Evolutionary conservation across 306 rosid genomes (phyloP).

Genomic region (Dryas octopetala): DNA sequence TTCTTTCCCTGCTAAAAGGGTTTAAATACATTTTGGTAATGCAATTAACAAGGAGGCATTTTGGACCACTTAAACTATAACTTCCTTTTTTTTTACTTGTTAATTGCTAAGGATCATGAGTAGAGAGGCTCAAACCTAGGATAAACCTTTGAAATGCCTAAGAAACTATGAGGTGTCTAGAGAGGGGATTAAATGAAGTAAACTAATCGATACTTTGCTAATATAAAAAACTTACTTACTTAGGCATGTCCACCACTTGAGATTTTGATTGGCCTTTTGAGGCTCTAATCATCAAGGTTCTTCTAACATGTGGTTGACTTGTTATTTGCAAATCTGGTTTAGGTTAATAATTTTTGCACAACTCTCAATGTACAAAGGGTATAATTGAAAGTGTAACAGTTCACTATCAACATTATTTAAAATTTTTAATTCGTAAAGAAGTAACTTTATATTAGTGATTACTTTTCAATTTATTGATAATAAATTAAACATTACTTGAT

Average conservation of each 20-base stretch:
- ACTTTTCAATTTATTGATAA: neutral
- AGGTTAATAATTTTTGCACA: neutral
- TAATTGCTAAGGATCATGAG: neutral
- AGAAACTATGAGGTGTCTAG: neutral
- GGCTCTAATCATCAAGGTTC: conserved; percentile 52
- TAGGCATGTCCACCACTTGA: conserved; percentile 44
- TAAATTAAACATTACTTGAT: neutral
- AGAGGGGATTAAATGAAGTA: neutral
- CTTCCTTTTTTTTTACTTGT: neutral
- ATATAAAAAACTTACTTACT: conserved; percentile 21
- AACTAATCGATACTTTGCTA: neutral
- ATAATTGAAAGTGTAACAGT: neutral
- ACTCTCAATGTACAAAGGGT: conserved; percentile 3
- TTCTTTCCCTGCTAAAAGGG: neutral
- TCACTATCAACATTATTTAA: no score
- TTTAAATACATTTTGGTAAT: neutral
- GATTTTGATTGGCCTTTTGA: conserved; percentile 33
- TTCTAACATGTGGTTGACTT: conserved; percentile 38
- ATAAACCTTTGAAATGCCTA: conserved; percentile 6
- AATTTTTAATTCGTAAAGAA: neutral
- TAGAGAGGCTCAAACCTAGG: neutral
- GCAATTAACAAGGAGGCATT: neutral
- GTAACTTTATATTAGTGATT: conserved; percentile 4
- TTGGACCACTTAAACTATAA: neutral
- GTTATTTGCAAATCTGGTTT: conserved; percentile 17